phyloP scores from a whole-genome alignment of 2,329 filamentous ascomycete species.

The Trichoderma guizhouense region DNA sequence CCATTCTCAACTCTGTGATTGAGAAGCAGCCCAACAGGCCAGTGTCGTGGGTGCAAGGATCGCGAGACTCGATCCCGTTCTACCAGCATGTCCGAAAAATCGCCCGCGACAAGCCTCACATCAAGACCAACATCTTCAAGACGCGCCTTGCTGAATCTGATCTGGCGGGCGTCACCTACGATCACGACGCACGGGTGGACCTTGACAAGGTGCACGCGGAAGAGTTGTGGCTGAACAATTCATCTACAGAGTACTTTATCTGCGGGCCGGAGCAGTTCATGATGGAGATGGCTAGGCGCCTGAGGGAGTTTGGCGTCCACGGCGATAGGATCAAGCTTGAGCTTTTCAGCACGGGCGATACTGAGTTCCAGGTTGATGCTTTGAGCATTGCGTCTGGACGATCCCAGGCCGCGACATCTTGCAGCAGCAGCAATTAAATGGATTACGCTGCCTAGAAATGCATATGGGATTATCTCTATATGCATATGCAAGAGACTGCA shows the following conservation, averaged over 20 bases:
- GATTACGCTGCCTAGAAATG: neutral
- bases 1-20: slow-evolving; percentile 56
- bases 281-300: slow-evolving; percentile 46
- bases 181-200: slow-evolving; percentile 43
- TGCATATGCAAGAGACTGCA: neutral
- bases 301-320: slow-evolving; percentile 40
- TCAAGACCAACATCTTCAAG: slow-evolving; percentile 47
- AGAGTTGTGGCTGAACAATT: slow-evolving; percentile 45
- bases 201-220: slow-evolving; percentile 42
- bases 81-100: slow-evolving; percentile 49
- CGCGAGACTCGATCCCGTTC: slow-evolving; percentile 51
- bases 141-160: slow-evolving; percentile 46
- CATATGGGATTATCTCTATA: neutral
- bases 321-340: slow-evolving; percentile 42
- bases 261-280: slow-evolving; percentile 56
- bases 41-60: slow-evolving; percentile 59
- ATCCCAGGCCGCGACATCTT: neutral
- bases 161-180: slow-evolving; percentile 41
- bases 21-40: slow-evolving; percentile 44
- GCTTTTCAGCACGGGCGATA: slow-evolving; percentile 46
- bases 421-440: neutral
- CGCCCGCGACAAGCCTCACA: slow-evolving; percentile 34
- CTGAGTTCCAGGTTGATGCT: slow-evolving; percentile 35
- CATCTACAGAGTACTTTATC: slow-evolving; percentile 50
- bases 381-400: slow-evolving; percentile 26